Evolutionary conservation across 2,329 filamentous ascomycete species (phyloP).

Genomic region (Phialophora expanda): DNA sequence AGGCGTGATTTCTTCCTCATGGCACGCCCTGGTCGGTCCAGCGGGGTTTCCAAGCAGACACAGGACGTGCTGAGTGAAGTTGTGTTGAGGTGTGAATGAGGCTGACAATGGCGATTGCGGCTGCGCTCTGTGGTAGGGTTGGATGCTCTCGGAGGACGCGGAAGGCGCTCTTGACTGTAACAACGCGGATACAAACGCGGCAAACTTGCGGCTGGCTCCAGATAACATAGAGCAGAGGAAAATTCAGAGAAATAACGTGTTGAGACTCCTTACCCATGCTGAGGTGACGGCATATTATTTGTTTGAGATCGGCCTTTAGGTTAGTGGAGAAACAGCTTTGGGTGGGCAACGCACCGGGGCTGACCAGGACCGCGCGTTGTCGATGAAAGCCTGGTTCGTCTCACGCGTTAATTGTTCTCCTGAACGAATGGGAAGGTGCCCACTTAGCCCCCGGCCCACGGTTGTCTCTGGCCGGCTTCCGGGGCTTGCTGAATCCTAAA

Average conservation of each 20-base stretch:
- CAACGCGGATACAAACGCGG: background rate
- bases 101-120: background rate
- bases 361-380: slow-evolving; percentile 10
- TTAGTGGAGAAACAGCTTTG: slow-evolving; percentile 23
- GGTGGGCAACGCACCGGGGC: slow-evolving; percentile 13
- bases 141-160: background rate
- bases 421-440: background rate
- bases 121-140: slow-evolving; percentile 4
- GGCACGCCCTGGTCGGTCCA: slow-evolving; percentile 24
- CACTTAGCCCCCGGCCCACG: background rate
- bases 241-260: background rate
- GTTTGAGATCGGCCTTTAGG: slow-evolving; percentile 31
- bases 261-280: slow-evolving; percentile 22
- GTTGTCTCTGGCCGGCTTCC: background rate
- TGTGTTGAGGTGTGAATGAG: background rate
- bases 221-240: background rate
- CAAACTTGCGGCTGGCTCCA: background rate
- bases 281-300: slow-evolving; percentile 33
- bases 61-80: slow-evolving; percentile 3
- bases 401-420: slow-evolving; percentile 6
- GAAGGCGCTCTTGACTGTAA: background rate
- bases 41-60: slow-evolving; percentile 14
- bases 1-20: slow-evolving; percentile 35
- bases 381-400: slow-evolving; percentile 11
- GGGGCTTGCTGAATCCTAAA: slow-evolving; percentile 3